Evolutionary conservation across 1,139 yeast species (phyloP), one percentile per base, ranked within the genome.

Genomic region (Protomyces gravidus): DNA sequence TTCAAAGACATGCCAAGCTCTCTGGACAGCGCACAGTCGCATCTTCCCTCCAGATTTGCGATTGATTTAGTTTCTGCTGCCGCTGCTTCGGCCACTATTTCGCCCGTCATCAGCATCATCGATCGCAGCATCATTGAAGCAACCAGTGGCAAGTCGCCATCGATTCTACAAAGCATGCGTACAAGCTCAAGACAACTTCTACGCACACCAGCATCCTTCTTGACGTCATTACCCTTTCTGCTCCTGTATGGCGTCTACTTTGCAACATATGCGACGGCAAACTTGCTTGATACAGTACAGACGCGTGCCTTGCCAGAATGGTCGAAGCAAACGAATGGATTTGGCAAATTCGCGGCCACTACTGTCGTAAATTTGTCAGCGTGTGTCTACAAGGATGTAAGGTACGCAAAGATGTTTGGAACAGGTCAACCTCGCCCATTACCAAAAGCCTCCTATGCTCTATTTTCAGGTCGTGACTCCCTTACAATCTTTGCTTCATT

Each of bases 51-150:
- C 11, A 52, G 61, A 13, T 15, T 59, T 11, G 45, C 49, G 27
- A 42, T 59, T n/a, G 62, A 59, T 50, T 23, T 50, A 13, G 21
- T 50, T 15, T 36, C 60, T 11, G 62, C 62, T 7, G 59, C 55
- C 15, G 28, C 58, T n/a, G 53, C 56, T 28, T 52, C 60, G 9
- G 60, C 60, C 33, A 17, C 52, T 33, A 42, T 59, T 6, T 45
- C 62, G 21, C 62, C 62, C 5, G 45, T 50, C 25, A 59, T 59
- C 9, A 47, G 42, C 46, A 49, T 56, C 45, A 49, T 59, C 13
- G 62, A 59, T 45, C 59, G 53, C 21, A 39, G 60, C 15, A 59
- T 59, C 30, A 56, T 59, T 30, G 62, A 59, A 28, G 56, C 56
- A 28, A 55, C 62, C 9, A 49, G 56, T 11, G 62, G 62, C 17